Base-by-base conservation (phyloP, 2,329 filamentous ascomycete genomes). In the Periconia sp. region DNA sequence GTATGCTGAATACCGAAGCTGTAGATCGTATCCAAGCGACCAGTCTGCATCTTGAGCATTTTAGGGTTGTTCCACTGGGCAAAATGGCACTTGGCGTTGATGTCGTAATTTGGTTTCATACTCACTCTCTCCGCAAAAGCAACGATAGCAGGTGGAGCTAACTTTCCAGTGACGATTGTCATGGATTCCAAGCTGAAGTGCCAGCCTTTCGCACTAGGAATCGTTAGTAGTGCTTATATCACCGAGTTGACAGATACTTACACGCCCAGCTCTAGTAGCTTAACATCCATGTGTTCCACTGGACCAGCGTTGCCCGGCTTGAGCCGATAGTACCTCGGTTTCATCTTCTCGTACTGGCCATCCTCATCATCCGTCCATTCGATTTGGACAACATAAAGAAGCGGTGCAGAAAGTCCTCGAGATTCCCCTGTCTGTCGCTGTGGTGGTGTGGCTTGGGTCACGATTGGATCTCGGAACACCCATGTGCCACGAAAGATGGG, bases 281-380 rank as follows among this genome's bases (percentile, higher is more conserved):
- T 66, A 21, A 69, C 47, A 13, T 67, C 63, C 52, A 69, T 57
- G 25, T 65, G 50, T 26, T 55, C 43, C 22, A 36, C 54, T 1
- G 56, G 57, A 2, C 24, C 41, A 10, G 3, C 12, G 4, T 40
- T 40, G n/a, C 54, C 59, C 6, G 43, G 24, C 3, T 52, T 52
- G 1, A 65, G 31, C 21, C 42, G 56, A 30, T 50, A 69, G 36
- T 50, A 69, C 11, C 46, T 48, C 0, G 54, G 39, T 3, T 46
- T 19, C 16, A 50, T 53, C 32, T 66, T 69, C 36, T 69, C 65
- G 30, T 61, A 67, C 4, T 35, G 2, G 4, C 57, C 61, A 5
- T 66, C 55, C 21, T 63, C 59, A 40, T 69, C 58, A 13, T 63
- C 48, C 1, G 55, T 63, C 62, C 62, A 69, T 22, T 66, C 57